Base-by-base conservation (phyloP, 352 stramenopile species). In the Phytophthora niederhauseri region DNA sequence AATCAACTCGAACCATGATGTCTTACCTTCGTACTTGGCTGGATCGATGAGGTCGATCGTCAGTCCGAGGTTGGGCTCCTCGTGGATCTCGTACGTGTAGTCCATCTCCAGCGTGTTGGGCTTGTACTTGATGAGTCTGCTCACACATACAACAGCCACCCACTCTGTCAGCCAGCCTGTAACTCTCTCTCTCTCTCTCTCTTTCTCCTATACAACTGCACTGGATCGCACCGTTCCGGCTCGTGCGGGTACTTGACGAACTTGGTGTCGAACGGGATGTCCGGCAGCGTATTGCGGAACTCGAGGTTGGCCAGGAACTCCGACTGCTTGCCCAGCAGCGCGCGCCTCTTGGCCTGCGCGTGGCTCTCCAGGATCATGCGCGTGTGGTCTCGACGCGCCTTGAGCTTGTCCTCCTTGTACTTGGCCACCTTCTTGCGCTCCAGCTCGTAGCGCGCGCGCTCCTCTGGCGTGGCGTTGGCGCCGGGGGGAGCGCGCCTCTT, bases 331-430 rank as follows among this genome's bases (percentile, higher is more conserved):
- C 88, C 88, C 50, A 95, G 67, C 15, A 95, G 73, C 22, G 82
- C 83, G 55, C 88, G 86, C 22, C 88, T 82, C 64, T 95, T 95
- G 34, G 86, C 85, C 64, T 95, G 88, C 20, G 88, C 88, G 68
- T 95, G 88, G 55, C 82, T 91, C 74, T 95, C 88, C 48, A 95
- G 73, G 70, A 95, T 93, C 84, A 93, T 94, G 56, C 88, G 86
- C 53, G 88, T 95, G 76, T 95, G 88, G 70, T 95, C 88, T 38
- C 85, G 78, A 17, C 88, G 88, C 55, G 87, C 88, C 63, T 92
- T 93, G 52, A 95, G 85, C 61, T 95, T 95, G 76, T 95, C 88
- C 57, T 95, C 88, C 65, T 95, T 95, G 73, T 95, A 95, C 73
- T 95, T 95, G 55, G 86, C 83, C 51, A 95, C 83, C 52, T 94